Percentiles rank a stretch among this genome's conserved stretches.
phyloP scores from a whole-genome alignment of 192 early-diverging fungal species.

The Coemansia sp. region DNA sequence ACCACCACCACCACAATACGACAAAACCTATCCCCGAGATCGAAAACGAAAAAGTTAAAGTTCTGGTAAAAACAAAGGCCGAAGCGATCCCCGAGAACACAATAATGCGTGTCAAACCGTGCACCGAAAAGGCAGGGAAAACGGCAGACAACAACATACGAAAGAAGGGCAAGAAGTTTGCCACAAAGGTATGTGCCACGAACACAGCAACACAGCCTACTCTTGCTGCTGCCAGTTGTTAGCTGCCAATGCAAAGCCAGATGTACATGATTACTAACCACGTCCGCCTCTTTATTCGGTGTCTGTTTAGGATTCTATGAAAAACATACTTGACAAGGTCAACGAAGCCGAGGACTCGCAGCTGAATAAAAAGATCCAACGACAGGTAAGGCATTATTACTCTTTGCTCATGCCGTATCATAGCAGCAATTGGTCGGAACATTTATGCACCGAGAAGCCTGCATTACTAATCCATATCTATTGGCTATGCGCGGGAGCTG shows the following conservation, averaged over 20 bases:
- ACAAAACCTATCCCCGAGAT: neutral
- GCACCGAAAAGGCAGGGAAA: neutral
- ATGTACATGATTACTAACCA: neutral
- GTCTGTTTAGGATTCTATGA: constrained; percentile 23
- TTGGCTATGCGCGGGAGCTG: neutral
- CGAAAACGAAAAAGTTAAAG: neutral
- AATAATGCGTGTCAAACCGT: constrained; percentile 2
- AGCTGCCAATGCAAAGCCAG: constrained; percentile 3
- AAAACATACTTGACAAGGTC: constrained; percentile 43
- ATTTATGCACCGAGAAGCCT: neutral
- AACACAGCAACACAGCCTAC: neutral
- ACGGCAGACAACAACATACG: constrained; percentile 9
- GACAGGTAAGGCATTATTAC: constrained; percentile 31
- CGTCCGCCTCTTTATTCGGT: neutral
- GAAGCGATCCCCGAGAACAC: constrained; percentile 8
- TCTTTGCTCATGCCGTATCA: neutral
- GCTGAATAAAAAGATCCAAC: constrained; percentile 37
- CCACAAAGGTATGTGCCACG: constrained; percentile 11
- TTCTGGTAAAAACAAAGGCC: neutral
- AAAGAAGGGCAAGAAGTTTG: constrained; percentile 36
- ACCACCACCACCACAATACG: neutral
- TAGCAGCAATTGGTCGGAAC: neutral
- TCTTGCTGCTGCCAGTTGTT: neutral
- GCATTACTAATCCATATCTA: neutral
- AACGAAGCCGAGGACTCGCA: constrained; percentile 37